Conservation (phyloP, 169 alveolate species). For the Perkinsus chesapeaki region DNA sequence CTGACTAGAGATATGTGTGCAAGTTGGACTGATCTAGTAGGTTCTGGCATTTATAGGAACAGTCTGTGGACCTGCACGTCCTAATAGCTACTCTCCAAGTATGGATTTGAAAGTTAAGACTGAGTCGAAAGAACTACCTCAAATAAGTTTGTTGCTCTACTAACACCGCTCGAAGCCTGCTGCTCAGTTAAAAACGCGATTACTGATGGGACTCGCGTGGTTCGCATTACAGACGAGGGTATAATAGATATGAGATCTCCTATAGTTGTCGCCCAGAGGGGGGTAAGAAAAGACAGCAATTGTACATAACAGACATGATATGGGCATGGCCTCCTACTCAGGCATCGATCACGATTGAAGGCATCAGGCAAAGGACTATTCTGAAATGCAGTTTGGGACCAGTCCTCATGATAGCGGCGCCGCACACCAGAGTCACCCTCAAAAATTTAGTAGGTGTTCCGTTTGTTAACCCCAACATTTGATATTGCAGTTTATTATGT, state of each 20-base stretch:
- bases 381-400: not conserved
- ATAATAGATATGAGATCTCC: not conserved
- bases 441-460: not conserved
- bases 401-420: not conserved
- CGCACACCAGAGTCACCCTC: not conserved
- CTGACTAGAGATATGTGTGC: no score
- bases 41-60: no score
- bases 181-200: not conserved
- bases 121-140: not conserved
- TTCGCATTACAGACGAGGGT: not conserved
- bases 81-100: no score
- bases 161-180: not conserved
- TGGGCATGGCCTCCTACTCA: not conserved
- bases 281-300: not conserved
- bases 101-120: not conserved
- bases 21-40: no score
- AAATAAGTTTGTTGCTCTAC: not conserved
- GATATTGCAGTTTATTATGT: no score
- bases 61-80: no score
- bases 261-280: not conserved
- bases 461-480: no score
- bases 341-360: not conserved
- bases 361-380: not conserved
- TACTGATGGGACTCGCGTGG: not conserved
- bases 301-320: not conserved